Conservation (phyloP, 2,329 filamentous ascomycete species). For the Pseudogymnoascus sp. region DNA sequence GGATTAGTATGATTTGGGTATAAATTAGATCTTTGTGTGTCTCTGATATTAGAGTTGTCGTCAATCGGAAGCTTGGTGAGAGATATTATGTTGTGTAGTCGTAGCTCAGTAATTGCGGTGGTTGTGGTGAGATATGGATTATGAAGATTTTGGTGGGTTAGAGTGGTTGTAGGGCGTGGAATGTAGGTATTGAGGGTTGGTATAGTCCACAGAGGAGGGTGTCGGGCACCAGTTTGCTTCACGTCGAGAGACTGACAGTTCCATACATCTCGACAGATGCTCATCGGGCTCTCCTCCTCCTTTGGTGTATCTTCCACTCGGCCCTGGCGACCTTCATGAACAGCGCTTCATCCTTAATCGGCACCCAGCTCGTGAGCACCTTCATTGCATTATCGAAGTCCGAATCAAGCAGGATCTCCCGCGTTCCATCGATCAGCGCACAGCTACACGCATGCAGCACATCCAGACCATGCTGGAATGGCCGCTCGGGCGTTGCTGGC, state of each 20-base stretch:
- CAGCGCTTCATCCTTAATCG: conserved; percentile 87
- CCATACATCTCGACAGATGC: not conserved
- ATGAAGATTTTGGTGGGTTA: not conserved
- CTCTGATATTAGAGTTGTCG: not conserved
- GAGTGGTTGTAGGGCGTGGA: not conserved
- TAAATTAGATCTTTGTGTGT: not conserved
- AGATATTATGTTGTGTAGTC: not conserved
- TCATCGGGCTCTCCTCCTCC: conserved; percentile 31
- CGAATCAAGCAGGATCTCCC: conserved; percentile 80
- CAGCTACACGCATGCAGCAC: conserved; percentile 85
- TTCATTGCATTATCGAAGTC: conserved; percentile 99
- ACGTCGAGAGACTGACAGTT: not conserved
- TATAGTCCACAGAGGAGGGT: not conserved
- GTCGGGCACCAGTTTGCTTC: not conserved
- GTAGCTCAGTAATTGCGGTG: not conserved
- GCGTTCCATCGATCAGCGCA: conserved; percentile 82
- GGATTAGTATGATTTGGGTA: conserved; percentile 1
- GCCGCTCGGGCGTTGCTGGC: conserved; percentile 26
- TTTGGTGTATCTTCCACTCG: conserved; percentile 68
- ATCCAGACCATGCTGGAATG: conserved; percentile 64
- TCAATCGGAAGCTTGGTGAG: not conserved
- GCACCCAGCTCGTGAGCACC: conserved; percentile 86
- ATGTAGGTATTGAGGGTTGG: not conserved
- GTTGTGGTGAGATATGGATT: not conserved
- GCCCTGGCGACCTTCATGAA: conserved; percentile 84